phyloP scores from a whole-genome alignment of 2,329 filamentous ascomycete genomes.

The Fusarium subtropicale region DNA sequence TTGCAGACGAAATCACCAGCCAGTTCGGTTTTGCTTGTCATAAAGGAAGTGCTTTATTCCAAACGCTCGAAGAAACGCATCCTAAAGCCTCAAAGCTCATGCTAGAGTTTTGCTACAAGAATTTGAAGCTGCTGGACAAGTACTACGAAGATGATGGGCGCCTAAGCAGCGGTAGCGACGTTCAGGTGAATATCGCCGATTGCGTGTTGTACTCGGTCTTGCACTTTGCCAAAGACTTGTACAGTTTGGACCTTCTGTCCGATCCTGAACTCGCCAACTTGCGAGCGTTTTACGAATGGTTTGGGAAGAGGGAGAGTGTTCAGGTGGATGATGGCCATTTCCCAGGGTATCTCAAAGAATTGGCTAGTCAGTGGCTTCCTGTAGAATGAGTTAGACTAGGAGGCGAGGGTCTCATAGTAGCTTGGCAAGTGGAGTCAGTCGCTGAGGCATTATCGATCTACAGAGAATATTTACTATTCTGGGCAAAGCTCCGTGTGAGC shows the following conservation, averaged over 20 bases:
- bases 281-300: slow-evolving; percentile 22
- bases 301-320: slow-evolving; percentile 19
- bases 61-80: slow-evolving; percentile 1
- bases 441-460: not conserved
- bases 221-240: slow-evolving; percentile 34
- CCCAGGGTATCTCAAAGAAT: slow-evolving; percentile 8
- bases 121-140: slow-evolving; percentile 8
- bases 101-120: slow-evolving; percentile 22
- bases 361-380: slow-evolving; percentile 32
- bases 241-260: slow-evolving; percentile 7
- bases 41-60: slow-evolving; percentile 26
- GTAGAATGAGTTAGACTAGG: not conserved
- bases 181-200: slow-evolving; percentile 18
- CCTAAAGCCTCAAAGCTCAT: not conserved
- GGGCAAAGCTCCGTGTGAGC: not conserved
- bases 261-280: slow-evolving; percentile 14
- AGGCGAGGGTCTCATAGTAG: no score
- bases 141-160: slow-evolving; percentile 23
- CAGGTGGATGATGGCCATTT: slow-evolving; percentile 20
- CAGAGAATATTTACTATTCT: not conserved
- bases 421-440: not conserved
- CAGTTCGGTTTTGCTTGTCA: slow-evolving; percentile 34
- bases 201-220: slow-evolving; percentile 33
- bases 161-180: accelerated
- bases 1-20: slow-evolving; percentile 28